phyloP scores from a whole-genome alignment of 139 green algal genomes.

The Yamagishiella unicocca region DNA sequence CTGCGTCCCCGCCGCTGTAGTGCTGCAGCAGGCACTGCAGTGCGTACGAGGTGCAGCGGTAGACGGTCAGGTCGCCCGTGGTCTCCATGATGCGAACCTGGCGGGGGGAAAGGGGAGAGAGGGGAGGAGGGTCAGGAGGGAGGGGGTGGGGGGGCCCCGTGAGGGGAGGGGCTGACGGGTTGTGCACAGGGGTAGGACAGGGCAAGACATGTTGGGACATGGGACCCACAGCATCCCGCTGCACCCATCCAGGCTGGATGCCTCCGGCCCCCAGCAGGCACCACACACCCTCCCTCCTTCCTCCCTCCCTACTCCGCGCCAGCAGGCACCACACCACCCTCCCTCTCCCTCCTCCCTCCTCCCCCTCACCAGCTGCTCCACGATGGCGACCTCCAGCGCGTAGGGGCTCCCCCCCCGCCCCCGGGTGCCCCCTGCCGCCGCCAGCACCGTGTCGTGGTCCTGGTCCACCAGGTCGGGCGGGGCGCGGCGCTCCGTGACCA shows the following conservation, averaged over 20 bases:
- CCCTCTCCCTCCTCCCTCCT: not conserved
- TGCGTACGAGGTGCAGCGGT: constrained; percentile 83
- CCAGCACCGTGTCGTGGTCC: not conserved
- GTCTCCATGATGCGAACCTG: constrained; percentile 84
- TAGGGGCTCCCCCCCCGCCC: not conserved
- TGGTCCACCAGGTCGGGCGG: constrained; percentile 4
- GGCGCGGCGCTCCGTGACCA: constrained; percentile 57
- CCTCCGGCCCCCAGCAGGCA: too few species aligned
- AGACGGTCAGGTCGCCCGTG: constrained; percentile 74
- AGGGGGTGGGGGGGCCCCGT: not conserved
- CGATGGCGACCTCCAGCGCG: constrained; percentile 15
- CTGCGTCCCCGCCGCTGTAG: constrained; percentile 37
- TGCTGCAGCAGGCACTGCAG: constrained; percentile 60
- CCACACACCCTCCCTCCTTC: too few species aligned
- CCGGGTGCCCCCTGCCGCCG: not conserved
- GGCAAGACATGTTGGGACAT: too few species aligned
- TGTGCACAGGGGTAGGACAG: too few species aligned
- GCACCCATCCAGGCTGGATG: too few species aligned
- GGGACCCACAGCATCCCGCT: too few species aligned
- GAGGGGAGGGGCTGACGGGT: not conserved
- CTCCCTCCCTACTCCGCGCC: too few species aligned
- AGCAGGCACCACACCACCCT: not conserved
- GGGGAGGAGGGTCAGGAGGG: not conserved
- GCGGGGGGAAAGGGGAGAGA: too few species aligned
- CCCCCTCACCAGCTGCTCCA: constrained; percentile 24